Conservation (phyloP, 2,329 filamentous ascomycete genomes). For the Cryoendolithus antarcticus region DNA sequence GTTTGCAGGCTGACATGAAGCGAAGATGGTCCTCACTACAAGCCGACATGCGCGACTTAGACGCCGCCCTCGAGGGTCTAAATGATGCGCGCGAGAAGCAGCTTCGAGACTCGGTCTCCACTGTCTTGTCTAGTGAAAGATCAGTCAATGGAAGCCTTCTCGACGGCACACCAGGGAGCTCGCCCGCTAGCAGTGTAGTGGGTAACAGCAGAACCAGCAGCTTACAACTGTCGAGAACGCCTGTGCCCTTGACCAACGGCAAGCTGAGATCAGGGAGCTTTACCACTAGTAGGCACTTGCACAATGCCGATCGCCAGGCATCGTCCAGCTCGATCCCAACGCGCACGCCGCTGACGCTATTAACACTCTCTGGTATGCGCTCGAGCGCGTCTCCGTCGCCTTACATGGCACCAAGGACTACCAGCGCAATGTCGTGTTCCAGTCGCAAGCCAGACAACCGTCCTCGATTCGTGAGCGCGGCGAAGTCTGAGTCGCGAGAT, state of each 20-base stretch:
- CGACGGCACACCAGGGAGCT: constrained; percentile 45
- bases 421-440: neutral
- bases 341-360: constrained; percentile 2
- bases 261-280: constrained; percentile 10
- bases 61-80: constrained; percentile 61
- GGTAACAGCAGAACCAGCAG: constrained; percentile 38
- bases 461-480: constrained; percentile 12
- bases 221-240: constrained; percentile 33
- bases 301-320: neutral
- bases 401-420: constrained; percentile 9
- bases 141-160: constrained; percentile 57
- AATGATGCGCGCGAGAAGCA: constrained; percentile 51
- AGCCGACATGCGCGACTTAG: constrained; percentile 64
- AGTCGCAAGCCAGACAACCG: constrained; percentile 8
- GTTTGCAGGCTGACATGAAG: constrained; percentile 74
- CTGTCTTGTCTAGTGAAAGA: constrained; percentile 72
- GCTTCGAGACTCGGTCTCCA: constrained; percentile 83
- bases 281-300: neutral
- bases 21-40: constrained; percentile 69
- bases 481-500: constrained; percentile 14
- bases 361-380: constrained; percentile 2
- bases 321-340: constrained; percentile 3
- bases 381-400: constrained; percentile 10
- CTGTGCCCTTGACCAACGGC: constrained; percentile 20
- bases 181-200: constrained; percentile 54